These are phyloP conservation scores for Irpex sp. DNA, from an alignment of 1,284 basidiomycete species.

Conservation along the genomic window DNA sequence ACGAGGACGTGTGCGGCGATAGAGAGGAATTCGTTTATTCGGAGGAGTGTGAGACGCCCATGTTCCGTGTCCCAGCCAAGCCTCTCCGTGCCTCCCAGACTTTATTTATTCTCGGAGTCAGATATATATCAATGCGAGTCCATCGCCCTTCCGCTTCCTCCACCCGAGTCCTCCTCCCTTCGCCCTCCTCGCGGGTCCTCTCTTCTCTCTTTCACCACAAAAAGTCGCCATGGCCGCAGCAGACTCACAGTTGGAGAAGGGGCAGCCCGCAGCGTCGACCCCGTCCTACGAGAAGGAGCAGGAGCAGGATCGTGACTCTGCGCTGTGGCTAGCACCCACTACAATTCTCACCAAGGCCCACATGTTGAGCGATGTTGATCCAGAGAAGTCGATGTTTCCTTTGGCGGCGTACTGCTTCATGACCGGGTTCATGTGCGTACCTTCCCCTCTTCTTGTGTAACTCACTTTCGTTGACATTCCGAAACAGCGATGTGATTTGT, in stretches of 20 bases:
- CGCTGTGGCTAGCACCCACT: conserved; percentile 24
- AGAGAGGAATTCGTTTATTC: not conserved
- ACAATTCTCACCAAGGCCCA: conserved; percentile 25
- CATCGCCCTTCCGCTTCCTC: not conserved
- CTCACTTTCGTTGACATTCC: not conserved
- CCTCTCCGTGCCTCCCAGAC: not conserved
- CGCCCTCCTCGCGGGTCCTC: conserved; percentile 1
- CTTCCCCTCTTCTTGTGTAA: conserved; percentile 4
- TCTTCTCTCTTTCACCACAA: conserved; percentile 7
- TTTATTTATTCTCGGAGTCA: not conserved
- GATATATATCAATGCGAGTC: not conserved
- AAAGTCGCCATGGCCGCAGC: conserved; percentile 15
- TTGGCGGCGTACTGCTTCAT: conserved; percentile 80
- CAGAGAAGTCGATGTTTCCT: conserved; percentile 51
- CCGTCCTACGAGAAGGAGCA: conserved; percentile 15
- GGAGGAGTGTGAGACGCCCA: not conserved
- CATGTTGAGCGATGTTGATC: conserved; percentile 57
- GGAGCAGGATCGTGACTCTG: conserved; percentile 15
- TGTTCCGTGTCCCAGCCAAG: not conserved
- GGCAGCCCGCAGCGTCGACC: conserved; percentile 14
- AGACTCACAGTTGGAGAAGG: conserved; percentile 12
- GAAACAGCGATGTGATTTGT: conserved; percentile 61
- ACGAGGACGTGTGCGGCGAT: not conserved
- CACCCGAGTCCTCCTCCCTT: not conserved
- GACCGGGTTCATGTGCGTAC: conserved; percentile 76